Evolutionary conservation across 176 grass and related monocot species (phyloP).

Genomic region (Oryza glumipatula): DNA sequence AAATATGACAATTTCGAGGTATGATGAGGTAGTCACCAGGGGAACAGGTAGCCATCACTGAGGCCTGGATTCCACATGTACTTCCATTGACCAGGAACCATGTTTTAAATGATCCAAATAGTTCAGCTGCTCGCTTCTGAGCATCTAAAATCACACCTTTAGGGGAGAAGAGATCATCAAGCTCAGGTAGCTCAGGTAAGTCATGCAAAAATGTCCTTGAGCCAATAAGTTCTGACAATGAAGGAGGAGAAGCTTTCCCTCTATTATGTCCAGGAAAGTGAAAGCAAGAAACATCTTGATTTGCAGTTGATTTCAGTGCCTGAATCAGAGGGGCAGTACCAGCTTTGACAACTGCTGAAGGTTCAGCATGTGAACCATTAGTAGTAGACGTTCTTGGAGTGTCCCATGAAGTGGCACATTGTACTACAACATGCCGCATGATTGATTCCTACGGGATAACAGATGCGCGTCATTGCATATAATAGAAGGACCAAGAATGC

Average conservation of each 20-base stretch:
- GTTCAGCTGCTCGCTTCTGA: slow-evolving; percentile 51
- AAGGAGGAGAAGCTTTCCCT: slow-evolving; percentile 62
- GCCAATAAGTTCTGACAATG: slow-evolving; percentile 55
- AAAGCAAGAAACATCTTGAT: slow-evolving; percentile 73
- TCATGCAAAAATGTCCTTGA: slow-evolving; percentile 52
- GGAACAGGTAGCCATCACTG: slow-evolving; percentile 86
- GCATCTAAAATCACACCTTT: slow-evolving; percentile 80
- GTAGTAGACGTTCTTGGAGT: not conserved
- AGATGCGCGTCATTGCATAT: not conserved
- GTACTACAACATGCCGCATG: not conserved
- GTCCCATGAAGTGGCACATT: slow-evolving; percentile 19
- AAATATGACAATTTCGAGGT: slow-evolving; percentile 83
- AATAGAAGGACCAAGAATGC: not conserved
- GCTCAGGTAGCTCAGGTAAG: slow-evolving; percentile 78
- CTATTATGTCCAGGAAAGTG: slow-evolving; percentile 93
- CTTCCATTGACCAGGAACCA: slow-evolving; percentile 89
- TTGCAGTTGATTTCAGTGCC: slow-evolving; percentile 67
- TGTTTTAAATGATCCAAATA: slow-evolving; percentile 77
- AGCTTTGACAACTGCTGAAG: slow-evolving; percentile 21
- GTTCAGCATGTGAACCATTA: slow-evolving; percentile 24
- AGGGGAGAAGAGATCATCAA: slow-evolving; percentile 84
- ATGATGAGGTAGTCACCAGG: slow-evolving; percentile 63
- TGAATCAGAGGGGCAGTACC: slow-evolving; percentile 54
- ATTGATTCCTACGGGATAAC: slow-evolving; percentile 37
- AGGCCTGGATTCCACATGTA: slow-evolving; percentile 86